Conservation (phyloP, 2,329 filamentous ascomycete species). For the Magnaporthiopsis rhizophila region DNA sequence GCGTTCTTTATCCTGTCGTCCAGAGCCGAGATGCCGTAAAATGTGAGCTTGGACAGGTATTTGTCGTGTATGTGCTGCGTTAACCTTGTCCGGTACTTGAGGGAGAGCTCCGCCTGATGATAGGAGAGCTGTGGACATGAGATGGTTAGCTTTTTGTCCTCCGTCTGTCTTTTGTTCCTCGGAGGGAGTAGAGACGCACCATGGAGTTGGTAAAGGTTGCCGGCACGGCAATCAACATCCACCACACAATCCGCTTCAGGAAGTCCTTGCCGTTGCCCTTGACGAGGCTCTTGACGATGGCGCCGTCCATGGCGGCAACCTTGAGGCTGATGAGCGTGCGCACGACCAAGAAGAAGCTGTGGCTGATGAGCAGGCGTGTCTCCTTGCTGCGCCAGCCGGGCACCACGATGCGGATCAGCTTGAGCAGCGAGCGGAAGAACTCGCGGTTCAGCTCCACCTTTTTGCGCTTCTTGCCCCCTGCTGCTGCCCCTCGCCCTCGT, state of each 20-base stretch:
- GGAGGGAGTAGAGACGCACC: slow-evolving; percentile 46
- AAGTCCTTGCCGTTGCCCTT: slow-evolving; percentile 89
- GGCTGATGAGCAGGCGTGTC: slow-evolving; percentile 74
- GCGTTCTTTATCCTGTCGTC: slow-evolving; percentile 98
- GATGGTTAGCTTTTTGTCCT: not conserved
- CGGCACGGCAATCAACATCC: slow-evolving; percentile 95
- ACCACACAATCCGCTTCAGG: slow-evolving; percentile 82
- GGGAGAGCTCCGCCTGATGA: slow-evolving; percentile 88
- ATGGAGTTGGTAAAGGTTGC: slow-evolving; percentile 99
- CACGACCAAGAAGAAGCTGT: slow-evolving; percentile 86
- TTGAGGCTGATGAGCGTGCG: slow-evolving; percentile 90
- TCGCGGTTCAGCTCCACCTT: slow-evolving; percentile 91
- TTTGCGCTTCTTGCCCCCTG: slow-evolving; percentile 44
- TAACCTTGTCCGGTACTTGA: slow-evolving; percentile 86
- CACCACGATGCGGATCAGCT: slow-evolving; percentile 77
- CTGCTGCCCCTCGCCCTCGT: not conserved
- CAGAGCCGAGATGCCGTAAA: slow-evolving; percentile 89
- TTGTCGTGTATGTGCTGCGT: slow-evolving; percentile 94
- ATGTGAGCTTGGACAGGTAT: slow-evolving; percentile 95
- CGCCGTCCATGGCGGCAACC: slow-evolving; percentile 91
- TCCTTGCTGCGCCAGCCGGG: slow-evolving; percentile 88
- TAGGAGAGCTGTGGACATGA: slow-evolving; percentile 67
- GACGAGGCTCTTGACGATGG: slow-evolving; percentile 84
- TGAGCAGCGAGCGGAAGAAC: slow-evolving; percentile 64
- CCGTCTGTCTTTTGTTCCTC: not conserved